Evolutionary conservation across 306 rosid genomes (phyloP), one percentile per base, ranked within the genome.

Genomic region (Canavalia gladiata): DNA sequence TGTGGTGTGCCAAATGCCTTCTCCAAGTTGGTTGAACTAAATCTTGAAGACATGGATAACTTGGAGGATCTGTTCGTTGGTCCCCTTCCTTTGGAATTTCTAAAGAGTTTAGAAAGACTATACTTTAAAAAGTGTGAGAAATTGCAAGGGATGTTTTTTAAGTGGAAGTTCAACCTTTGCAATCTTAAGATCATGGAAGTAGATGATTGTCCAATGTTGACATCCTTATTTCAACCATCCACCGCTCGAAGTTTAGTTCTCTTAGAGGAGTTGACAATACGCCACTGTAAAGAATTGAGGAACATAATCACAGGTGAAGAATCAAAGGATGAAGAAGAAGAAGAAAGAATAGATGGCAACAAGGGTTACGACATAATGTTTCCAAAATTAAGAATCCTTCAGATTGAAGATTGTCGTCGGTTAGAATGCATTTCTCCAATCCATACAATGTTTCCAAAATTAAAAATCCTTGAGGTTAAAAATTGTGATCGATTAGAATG

Each of bases 21-120:
- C 35, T 68, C 83, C 39, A 69, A 10, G 51, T 60, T 79, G 69
- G 52, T 45, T 43, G 25, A 0, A 1, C 34, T 79, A 9, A 0
- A 6, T 12, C n/a, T 79, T n/a, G 0, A 0, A 4, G 0, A 1
- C 25, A 56, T 68, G 76, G 6, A 57, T 45, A 42, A n/a, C 13
- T 57, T 79, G 41, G 9, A 54, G 45, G 69, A 56, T 56, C 47
- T 79, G 30, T 79, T 57, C 35, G 4, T 2, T 8, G 68, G 82
- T 42, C 29, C 50, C 31, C 28, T 39, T 46, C 80, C 80, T 3
- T 8, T 31, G 12, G 70, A 64, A 28, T 13, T 64, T 45, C 49
- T 45, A 0, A 45, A 45, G 49, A 8, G 49, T 45, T 45, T 45
- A 45, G 3, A 50, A 5, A 11, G 2, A 18, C 12, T 50, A 18